Evolutionary conservation across 306 rosid genomes (phyloP), one percentile per base, ranked within the genome.

Genomic region (Delonix regia): DNA sequence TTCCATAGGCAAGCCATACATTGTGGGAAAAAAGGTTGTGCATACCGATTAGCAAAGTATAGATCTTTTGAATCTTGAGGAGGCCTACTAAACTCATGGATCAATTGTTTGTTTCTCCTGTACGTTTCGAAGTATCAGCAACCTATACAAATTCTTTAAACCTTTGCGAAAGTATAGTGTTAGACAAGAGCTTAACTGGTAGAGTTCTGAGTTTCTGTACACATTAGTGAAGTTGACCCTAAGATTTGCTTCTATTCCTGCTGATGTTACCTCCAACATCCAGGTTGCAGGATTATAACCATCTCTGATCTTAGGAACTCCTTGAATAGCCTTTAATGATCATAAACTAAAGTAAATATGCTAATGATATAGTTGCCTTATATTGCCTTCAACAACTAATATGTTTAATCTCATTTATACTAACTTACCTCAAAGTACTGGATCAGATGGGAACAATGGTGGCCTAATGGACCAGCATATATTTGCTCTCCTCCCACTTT

Each of bases 241-340:
- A 68, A 90, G 94, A 74, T 69, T 64, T 73, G 89, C 84, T 82
- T 90, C 98, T 71, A 83, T 88, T 39, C 83, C 92, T 49, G 88
- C 80, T 76, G 98, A 92, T 81, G 94, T 90, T 63, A 94, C 83
- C 79, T 94, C 97, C 78, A 94, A 66, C 97, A 92, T 92, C 98
- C 98, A 94, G 42, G 97, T 92, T 77, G 98, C 96, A 75, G 98
- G 98, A 74, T 94, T 92, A 69, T 90, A 89, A 48, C 94, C 92
- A 64, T 92, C 96, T 78, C 28, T 92, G 42, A 90, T 90, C 79
- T 87, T 89, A 36, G 94, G 87, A 75, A 92, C 88, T 75, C 94
- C 97, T 68, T 87, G 52, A 68, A 94, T 83, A 84, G 79, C 92
- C 98, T 94, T 45, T 34, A 72, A 19, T 16, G n/a, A 33, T 18